These are phyloP conservation scores for Geotrichum europaeum DNA, from an alignment of 1,139 yeast species.

Conservation along the genomic window DNA sequence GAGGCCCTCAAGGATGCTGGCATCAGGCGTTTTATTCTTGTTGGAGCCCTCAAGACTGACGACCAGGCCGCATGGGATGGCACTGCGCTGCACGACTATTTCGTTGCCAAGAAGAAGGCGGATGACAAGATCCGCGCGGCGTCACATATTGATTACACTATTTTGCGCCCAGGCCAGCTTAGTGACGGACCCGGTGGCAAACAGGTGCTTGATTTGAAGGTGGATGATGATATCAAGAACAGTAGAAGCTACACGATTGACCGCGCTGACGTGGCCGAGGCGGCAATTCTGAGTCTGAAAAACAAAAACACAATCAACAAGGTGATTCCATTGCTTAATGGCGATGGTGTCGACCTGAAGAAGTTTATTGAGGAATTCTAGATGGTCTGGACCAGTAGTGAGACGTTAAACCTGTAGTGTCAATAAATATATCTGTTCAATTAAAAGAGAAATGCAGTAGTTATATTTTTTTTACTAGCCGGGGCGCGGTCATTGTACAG, in stretches of 20 bases:
- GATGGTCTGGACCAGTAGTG: background rate
- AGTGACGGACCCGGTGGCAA: conserved; percentile 41
- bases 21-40: conserved; percentile 45
- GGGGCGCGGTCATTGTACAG: no score
- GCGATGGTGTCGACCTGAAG: conserved; percentile 1
- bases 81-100: conserved; percentile 39
- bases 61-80: conserved; percentile 40
- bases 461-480: no score
- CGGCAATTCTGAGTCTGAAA: conserved; percentile 7
- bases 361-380: conserved; percentile 5
- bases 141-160: conserved; percentile 45
- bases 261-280: conserved; percentile 12
- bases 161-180: conserved; percentile 46
- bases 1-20: conserved; percentile 50
- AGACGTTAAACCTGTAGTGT: background rate
- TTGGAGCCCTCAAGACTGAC: conserved; percentile 54
- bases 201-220: conserved; percentile 21
- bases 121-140: conserved; percentile 42
- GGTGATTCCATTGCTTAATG: conserved; percentile 10
- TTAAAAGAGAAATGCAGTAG: no score
- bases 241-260: background rate
- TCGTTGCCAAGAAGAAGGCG: conserved; percentile 52
- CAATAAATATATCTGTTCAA: background rate
- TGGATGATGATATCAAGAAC: background rate
- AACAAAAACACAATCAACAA: conserved; percentile 6